Percentiles rank a stretch among this genome's conserved stretches.
These are phyloP conservation scores for Pharus latifolius DNA, from an alignment of 176 grass and related monocot species.

Conservation along the genomic window DNA sequence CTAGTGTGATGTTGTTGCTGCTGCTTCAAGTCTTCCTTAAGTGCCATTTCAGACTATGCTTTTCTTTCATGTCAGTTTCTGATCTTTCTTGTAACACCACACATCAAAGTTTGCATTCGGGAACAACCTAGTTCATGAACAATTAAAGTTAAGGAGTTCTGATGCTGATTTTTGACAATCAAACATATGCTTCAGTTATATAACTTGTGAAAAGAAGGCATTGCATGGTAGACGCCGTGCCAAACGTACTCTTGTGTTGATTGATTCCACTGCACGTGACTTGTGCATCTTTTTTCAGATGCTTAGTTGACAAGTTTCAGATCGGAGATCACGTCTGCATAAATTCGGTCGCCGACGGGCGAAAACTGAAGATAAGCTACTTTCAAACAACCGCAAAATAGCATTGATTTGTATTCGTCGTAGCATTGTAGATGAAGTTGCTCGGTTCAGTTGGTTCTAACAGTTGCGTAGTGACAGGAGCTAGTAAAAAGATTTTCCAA, in stretches of 20 bases:
- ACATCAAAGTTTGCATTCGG: not conserved
- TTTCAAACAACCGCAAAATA: no score
- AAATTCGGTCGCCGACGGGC: no score
- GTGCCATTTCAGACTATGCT: not conserved
- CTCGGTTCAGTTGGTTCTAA: not conserved
- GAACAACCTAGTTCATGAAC: not conserved
- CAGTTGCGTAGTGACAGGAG: not conserved
- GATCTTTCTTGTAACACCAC: not conserved
- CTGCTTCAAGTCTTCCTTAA: not conserved
- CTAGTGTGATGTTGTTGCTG: slow-evolving; percentile 4
- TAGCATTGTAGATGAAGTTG: no score
- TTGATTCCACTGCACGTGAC: not conserved
- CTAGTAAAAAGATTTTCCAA: not conserved
- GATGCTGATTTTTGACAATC: not conserved
- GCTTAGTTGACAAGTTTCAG: not conserved
- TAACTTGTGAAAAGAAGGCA: not conserved
- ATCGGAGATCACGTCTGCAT: no score
- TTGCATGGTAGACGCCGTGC: not conserved
- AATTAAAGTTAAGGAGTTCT: not conserved
- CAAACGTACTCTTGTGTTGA: slow-evolving; percentile 8
- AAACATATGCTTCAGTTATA: not conserved
- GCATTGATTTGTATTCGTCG: no score
- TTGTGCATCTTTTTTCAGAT: not conserved
- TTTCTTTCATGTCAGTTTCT: not conserved
- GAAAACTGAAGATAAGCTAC: no score